Percentiles rank a stretch among this genome's conserved stretches.
Evolutionary conservation across 2,329 filamentous ascomycete species (phyloP).

Genomic region (Teratosphaeria destructans): DNA sequence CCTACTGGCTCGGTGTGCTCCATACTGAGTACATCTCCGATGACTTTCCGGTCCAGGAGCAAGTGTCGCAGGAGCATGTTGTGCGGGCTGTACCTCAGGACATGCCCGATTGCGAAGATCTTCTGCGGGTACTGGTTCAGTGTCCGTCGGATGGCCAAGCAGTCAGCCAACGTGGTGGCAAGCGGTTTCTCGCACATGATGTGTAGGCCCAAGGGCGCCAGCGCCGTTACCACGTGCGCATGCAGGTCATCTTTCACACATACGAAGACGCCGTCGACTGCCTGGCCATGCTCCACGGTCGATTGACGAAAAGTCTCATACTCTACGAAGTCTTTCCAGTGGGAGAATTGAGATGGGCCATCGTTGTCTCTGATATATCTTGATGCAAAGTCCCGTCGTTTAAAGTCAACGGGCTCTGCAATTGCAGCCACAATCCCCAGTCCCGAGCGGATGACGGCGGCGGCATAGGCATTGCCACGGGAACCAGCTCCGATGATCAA

Average conservation of each 20-base stretch:
- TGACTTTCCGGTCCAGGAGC: constrained; percentile 60
- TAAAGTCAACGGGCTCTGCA: constrained; percentile 70
- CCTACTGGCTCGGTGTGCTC: constrained; percentile 92
- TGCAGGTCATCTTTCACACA: constrained; percentile 85
- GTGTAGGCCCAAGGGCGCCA: constrained; percentile 61
- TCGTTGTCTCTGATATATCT: constrained; percentile 60
- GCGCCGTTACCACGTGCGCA: constrained; percentile 63
- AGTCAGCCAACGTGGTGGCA: constrained; percentile 67
- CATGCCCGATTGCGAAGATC: constrained; percentile 87
- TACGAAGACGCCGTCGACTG: constrained; percentile 51
- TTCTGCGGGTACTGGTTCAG: constrained; percentile 13
- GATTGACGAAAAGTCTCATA: constrained; percentile 52
- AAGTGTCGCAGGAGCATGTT: constrained; percentile 76
- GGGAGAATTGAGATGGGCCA: constrained; percentile 55
- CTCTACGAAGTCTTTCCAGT: constrained; percentile 65
- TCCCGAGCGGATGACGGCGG: constrained; percentile 53
- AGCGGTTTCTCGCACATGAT: constrained; percentile 95
- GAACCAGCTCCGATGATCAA: constrained; percentile 76
- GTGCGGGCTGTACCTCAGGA: constrained; percentile 85
- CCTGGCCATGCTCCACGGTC: constrained; percentile 39
- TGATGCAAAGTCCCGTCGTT: constrained; percentile 59
- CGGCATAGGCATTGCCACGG: constrained; percentile 64
- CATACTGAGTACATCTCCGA: constrained; percentile 76
- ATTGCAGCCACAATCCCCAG: constrained; percentile 64
- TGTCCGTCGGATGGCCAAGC: constrained; percentile 51